phyloP scores from a whole-genome alignment of 2,329 filamentous ascomycete species.

The Chrysoporthe puriensis region DNA sequence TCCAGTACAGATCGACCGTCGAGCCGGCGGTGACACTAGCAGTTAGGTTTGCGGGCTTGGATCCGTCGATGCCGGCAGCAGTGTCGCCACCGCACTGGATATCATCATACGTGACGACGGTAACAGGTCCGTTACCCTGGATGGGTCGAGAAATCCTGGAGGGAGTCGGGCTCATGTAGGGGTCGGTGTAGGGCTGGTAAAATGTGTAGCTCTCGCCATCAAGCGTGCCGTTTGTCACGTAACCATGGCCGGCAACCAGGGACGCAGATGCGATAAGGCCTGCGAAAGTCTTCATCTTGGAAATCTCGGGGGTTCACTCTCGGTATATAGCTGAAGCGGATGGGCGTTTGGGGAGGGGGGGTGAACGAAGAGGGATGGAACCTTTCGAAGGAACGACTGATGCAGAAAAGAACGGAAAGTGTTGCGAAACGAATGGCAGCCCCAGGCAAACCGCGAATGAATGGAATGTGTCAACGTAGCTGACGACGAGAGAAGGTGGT shows the following conservation, averaged over 20 bases:
- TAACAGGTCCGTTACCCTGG: slow-evolving; percentile 61
- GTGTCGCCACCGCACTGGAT: slow-evolving; percentile 60
- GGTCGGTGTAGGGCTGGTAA: slow-evolving; percentile 26
- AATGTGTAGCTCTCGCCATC: slow-evolving; percentile 26
- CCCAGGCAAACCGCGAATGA: slow-evolving; percentile 30
- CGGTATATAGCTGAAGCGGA: not conserved
- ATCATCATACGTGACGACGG: slow-evolving; percentile 55
- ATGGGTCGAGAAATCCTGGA: slow-evolving; percentile 58
- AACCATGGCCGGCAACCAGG: slow-evolving; percentile 27
- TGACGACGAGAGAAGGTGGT: slow-evolving; percentile 9
- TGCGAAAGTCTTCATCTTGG: slow-evolving; percentile 31
- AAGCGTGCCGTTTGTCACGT: slow-evolving; percentile 27
- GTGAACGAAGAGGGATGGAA: not conserved
- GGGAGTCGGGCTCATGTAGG: slow-evolving; percentile 19
- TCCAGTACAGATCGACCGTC: slow-evolving; percentile 59
- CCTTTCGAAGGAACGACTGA: slow-evolving; percentile 20
- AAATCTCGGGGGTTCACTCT: slow-evolving; percentile 23
- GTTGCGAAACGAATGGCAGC: slow-evolving; percentile 29
- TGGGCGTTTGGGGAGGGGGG: not conserved
- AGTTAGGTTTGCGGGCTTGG: slow-evolving; percentile 56
- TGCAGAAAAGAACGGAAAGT: slow-evolving; percentile 19
- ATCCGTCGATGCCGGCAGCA: slow-evolving; percentile 52
- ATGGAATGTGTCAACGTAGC: slow-evolving; percentile 26
- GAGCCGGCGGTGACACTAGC: slow-evolving; percentile 57
- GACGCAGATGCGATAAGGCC: slow-evolving; percentile 23